phyloP scores from a whole-genome alignment of 768 basidiomycete genomes.

The Podaxis pistillaris region DNA sequence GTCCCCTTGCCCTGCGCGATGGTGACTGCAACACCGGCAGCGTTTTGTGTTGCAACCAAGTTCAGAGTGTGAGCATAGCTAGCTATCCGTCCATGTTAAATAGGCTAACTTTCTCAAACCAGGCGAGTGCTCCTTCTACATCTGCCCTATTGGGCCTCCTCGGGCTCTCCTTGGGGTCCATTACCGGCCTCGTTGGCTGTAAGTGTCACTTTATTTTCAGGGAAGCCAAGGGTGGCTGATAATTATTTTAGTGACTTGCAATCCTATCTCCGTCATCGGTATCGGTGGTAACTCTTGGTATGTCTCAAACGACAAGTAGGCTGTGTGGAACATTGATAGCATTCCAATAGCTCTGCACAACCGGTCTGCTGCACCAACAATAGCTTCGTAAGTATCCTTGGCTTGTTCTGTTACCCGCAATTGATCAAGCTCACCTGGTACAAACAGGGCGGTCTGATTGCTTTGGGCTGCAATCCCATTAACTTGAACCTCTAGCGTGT shows the following conservation, averaged over 20 bases:
- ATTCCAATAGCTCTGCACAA: neutral
- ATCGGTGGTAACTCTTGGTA: slow-evolving; percentile 24
- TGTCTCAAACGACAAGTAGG: neutral
- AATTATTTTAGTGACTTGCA: slow-evolving; percentile 20
- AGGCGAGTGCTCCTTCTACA: too few relatives aligned
- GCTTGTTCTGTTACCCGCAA: neutral
- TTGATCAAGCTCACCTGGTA: neutral
- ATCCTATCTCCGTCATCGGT: slow-evolving; percentile 25
- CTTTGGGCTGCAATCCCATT: slow-evolving; percentile 8
- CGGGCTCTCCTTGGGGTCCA: slow-evolving; percentile 13
- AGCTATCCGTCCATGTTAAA: too few relatives aligned
- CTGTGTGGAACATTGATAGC: too few relatives aligned
- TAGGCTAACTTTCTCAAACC: too few relatives aligned
- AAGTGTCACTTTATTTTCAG: neutral
- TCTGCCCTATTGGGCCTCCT: neutral
- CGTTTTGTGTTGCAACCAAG: slow-evolving; percentile 22
- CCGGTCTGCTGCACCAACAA: slow-evolving; percentile 13
- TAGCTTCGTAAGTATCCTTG: neutral
- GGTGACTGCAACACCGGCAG: slow-evolving; percentile 23
- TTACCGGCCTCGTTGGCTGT: slow-evolving; percentile 23
- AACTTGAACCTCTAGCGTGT: neutral
- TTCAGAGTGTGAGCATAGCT: slow-evolving; percentile 2
- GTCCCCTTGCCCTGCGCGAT: neutral
- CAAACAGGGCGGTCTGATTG: neutral
- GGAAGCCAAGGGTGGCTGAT: neutral